phyloP scores from a whole-genome alignment of 768 basidiomycete species.

The Lentinus tigrinus region DNA sequence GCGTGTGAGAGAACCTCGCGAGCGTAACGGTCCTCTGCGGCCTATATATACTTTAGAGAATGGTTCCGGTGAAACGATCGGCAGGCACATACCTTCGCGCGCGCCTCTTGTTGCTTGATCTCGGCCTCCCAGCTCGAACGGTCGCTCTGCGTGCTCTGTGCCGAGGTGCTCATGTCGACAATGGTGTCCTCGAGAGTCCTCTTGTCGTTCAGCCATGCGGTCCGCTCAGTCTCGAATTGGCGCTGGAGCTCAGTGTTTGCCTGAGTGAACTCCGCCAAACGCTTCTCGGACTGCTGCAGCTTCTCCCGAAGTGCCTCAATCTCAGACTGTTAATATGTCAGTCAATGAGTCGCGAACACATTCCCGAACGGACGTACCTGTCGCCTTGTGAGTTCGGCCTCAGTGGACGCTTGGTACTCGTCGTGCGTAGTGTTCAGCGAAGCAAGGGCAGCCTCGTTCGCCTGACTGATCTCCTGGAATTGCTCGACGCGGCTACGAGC shows the following conservation, averaged over 20 bases:
- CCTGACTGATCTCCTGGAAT: constrained; percentile 83
- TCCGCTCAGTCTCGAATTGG: constrained; percentile 65
- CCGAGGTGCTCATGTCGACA: constrained; percentile 74
- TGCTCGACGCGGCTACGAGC: constrained; percentile 76
- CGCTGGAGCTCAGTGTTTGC: constrained; percentile 61
- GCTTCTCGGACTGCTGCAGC: constrained; percentile 51
- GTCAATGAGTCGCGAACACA: not conserved
- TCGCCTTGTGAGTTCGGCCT: constrained; percentile 62
- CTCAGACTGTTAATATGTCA: constrained; percentile 50
- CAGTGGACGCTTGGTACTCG: constrained; percentile 73
- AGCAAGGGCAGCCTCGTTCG: constrained; percentile 74
- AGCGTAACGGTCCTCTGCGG: constrained; percentile 79
- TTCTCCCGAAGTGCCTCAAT: constrained; percentile 62
- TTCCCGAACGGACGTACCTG: constrained; percentile 46
- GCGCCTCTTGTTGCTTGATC: constrained; percentile 64
- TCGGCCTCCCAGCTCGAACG: constrained; percentile 63
- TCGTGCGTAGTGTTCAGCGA: constrained; percentile 73
- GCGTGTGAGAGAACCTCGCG: constrained; percentile 85
- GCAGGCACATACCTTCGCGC: constrained; percentile 53
- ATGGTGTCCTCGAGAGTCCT: constrained; percentile 81
- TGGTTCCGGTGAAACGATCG: not conserved
- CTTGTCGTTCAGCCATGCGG: constrained; percentile 75
- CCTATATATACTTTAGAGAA: constrained; percentile 12
- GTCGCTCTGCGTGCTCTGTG: constrained; percentile 63
- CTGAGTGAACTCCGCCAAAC: constrained; percentile 46